Percentiles rank a stretch among this genome's conserved stretches.
These are phyloP conservation scores for Eimeria mitis DNA, from an alignment of 169 alveolate genomes.

Conservation along the genomic window DNA sequence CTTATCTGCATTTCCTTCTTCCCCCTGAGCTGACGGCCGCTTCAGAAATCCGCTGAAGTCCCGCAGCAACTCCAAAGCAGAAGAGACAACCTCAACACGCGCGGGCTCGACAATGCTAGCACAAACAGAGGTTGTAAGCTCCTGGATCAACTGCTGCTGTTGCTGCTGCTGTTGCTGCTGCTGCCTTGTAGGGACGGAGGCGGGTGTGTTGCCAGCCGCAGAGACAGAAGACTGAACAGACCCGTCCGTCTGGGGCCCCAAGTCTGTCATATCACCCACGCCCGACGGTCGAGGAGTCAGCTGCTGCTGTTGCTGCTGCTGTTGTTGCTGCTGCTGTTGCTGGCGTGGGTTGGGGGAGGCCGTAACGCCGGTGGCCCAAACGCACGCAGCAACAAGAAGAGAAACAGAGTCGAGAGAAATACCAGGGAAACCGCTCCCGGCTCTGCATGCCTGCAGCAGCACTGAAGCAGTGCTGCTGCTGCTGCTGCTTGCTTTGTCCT, in stretches of 20 bases:
- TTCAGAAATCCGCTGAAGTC: constrained; percentile 26
- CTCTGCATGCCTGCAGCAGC: constrained; percentile 51
- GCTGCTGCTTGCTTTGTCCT: neutral
- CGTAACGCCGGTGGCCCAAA: constrained; percentile 46
- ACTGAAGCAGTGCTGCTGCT: neutral
- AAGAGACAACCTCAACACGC: constrained; percentile 24
- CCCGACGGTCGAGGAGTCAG: constrained; percentile 4
- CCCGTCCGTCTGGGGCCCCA: neutral
- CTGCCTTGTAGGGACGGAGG: neutral
- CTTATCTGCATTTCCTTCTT: neutral
- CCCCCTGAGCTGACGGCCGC: constrained; percentile 10
- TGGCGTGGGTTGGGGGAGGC: neutral
- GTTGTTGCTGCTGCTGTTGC: constrained; percentile 40
- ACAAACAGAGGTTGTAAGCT: neutral
- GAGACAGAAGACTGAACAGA: neutral
- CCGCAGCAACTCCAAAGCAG: constrained; percentile 11
- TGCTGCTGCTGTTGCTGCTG: too few relatives aligned
- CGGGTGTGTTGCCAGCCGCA: neutral
- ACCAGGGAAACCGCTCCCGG: constrained; percentile 56
- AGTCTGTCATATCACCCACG: neutral
- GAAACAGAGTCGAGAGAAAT: constrained; percentile 73
- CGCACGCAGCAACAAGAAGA: constrained; percentile 73
- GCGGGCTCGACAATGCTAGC: constrained; percentile 27
- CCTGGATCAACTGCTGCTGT: constrained; percentile 21
- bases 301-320: constrained; percentile 33